Percentiles rank a stretch among this genome's conserved stretches.
Conservation (phyloP, 2,329 filamentous ascomycete genomes). For the Rutstroemia sp. region DNA sequence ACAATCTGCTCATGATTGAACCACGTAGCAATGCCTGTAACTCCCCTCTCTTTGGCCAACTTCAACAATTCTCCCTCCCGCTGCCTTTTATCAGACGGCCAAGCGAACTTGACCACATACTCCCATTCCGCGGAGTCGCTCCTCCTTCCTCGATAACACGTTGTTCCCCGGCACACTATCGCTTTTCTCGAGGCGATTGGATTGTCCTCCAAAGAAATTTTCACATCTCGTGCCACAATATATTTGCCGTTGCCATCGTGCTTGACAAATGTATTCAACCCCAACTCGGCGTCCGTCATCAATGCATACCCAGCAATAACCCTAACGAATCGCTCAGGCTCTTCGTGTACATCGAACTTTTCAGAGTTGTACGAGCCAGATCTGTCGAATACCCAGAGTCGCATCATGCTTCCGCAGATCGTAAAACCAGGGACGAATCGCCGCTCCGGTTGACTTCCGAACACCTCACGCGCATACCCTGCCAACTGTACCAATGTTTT, state of each 20-base stretch:
- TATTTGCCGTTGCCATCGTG: constrained; percentile 15
- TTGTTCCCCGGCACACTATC: constrained; percentile 18
- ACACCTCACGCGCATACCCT: constrained; percentile 24
- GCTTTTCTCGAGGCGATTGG: constrained; percentile 16
- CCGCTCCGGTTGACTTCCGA: constrained; percentile 27
- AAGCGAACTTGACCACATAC: constrained; percentile 30
- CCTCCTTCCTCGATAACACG: constrained; percentile 16
- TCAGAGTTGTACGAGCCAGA: constrained; percentile 28
- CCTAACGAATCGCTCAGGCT: constrained; percentile 26
- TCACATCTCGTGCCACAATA: constrained; percentile 13
- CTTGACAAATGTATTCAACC: constrained; percentile 26
- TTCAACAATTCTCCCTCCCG: constrained; percentile 25
- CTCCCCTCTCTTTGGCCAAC: constrained; percentile 20
- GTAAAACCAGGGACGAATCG: constrained; percentile 29
- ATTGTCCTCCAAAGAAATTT: constrained; percentile 18
- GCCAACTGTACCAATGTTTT: constrained; percentile 23
- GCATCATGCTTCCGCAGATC: constrained; percentile 23
- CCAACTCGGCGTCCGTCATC: constrained; percentile 29
- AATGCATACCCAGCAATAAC: constrained; percentile 26
- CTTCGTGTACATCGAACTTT: constrained; percentile 28
- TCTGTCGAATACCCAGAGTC: constrained; percentile 30
- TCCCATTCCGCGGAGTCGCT: constrained; percentile 17
- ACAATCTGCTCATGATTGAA: constrained; percentile 25
- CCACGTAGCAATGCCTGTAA: constrained; percentile 24
- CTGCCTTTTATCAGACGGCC: constrained; percentile 25